phyloP scores from a whole-genome alignment of 345 rosid genomes.

The Barbarea vulgaris region DNA sequence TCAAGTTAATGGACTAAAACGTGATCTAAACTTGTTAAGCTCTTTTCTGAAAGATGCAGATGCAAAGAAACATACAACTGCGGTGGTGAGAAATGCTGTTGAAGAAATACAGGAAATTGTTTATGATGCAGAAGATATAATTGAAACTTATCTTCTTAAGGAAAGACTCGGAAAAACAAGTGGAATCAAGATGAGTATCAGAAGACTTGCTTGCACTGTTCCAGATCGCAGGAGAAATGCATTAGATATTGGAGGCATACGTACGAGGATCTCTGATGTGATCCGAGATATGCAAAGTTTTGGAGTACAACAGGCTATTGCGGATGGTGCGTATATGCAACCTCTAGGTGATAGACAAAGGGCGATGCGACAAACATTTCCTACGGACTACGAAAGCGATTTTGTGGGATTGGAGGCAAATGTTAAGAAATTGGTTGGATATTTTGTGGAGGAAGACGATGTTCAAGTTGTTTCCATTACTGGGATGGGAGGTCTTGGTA shows the following conservation, averaged over 20 bases:
- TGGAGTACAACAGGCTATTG: background rate
- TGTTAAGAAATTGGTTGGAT: background rate
- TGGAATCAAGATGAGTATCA: background rate
- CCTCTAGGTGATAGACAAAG: background rate
- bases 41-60: too few relatives aligned
- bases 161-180: background rate
- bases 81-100: too few relatives aligned
- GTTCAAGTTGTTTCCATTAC: background rate
- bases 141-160: too few relatives aligned
- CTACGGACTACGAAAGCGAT: background rate
- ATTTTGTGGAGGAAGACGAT: background rate
- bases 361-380: background rate
- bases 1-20: too few relatives aligned
- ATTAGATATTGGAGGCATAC: background rate
- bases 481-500: background rate
- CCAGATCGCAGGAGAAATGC: background rate
- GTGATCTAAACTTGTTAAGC: too few relatives aligned
- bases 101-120: too few relatives aligned
- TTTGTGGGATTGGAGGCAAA: background rate
- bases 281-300: background rate
- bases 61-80: too few relatives aligned
- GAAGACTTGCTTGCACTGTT: background rate
- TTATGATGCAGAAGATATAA: too few relatives aligned
- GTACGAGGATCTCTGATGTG: background rate
- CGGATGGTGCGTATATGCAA: accelerated